Percentiles rank a stretch among this genome's conserved stretches.
Evolutionary conservation across 1,284 basidiomycete genomes (phyloP).

Genomic region (Cutaneotrichosporon sp.): DNA sequence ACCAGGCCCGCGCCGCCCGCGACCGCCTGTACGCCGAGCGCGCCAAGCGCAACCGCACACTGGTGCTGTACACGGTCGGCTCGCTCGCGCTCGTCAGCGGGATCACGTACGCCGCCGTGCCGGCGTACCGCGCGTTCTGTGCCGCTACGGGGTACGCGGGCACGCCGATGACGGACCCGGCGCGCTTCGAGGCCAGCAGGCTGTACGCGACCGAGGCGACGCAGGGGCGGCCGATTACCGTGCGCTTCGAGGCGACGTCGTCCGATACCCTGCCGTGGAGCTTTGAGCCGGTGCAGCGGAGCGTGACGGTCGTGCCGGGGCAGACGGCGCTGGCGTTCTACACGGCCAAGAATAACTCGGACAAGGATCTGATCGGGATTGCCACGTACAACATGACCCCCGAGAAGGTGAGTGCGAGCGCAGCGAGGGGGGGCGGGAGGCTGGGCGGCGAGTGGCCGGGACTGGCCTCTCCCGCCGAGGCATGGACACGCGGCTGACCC

Average conservation of each 20-base stretch:
- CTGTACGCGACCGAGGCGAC: conserved; percentile 70
- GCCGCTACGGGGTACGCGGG: conserved; percentile 96
- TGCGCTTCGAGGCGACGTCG: conserved; percentile 92
- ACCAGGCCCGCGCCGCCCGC: background rate
- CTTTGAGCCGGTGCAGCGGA: conserved; percentile 88
- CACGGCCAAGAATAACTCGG: conserved; percentile 82
- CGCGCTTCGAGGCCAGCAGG: conserved; percentile 76
- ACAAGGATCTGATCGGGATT: conserved; percentile 93
- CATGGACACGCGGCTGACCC: too few relatives aligned
- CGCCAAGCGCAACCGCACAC: conserved; percentile 35
- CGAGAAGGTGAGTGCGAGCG: conserved; percentile 44
- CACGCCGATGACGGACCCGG: conserved; percentile 83
- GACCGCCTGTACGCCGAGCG: conserved; percentile 35
- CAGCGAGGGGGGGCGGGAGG: background rate
- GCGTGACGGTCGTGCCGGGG: conserved; percentile 87
- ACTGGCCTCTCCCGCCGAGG: too few relatives aligned
- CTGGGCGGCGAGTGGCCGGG: background rate
- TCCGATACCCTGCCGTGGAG: conserved; percentile 89
- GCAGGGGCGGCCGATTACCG: conserved; percentile 73
- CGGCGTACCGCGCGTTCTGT: conserved; percentile 96
- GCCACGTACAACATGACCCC: conserved; percentile 92
- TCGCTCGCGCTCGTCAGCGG: conserved; percentile 77
- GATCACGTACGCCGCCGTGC: conserved; percentile 92
- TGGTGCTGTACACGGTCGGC: conserved; percentile 45
- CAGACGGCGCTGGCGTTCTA: conserved; percentile 98